Evolutionary conservation across 441 rosid genomes (phyloP).

Genomic region (Syzygium malaccense): DNA sequence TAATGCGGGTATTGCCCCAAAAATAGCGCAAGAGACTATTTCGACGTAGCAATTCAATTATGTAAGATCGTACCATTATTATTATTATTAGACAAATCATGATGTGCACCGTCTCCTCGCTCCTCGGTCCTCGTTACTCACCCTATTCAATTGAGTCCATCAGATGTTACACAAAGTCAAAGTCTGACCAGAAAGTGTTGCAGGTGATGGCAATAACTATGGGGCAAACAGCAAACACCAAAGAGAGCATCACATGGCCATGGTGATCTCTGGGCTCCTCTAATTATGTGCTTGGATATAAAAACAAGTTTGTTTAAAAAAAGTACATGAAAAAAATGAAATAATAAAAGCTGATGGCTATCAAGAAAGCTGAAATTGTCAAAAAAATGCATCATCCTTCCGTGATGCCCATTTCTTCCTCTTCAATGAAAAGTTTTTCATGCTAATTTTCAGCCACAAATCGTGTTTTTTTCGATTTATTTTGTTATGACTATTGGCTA

Average conservation of each 20-base stretch:
- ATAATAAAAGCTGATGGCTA: constrained; percentile 3
- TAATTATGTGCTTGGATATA: neutral
- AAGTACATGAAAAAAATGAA: neutral
- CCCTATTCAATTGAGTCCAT: neutral
- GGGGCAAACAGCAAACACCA: constrained; percentile 14
- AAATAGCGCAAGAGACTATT: neutral
- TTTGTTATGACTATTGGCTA: neutral
- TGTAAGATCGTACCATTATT: neutral
- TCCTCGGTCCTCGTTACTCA: neutral
- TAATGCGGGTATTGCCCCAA: neutral
- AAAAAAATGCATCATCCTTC: constrained; percentile 24
- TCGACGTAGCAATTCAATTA: neutral
- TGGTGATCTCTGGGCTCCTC: constrained; percentile 15
- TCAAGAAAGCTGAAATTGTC: constrained; percentile 13
- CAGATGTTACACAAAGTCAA: neutral
- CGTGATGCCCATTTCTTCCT: constrained; percentile 13
- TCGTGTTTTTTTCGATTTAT: too few relatives aligned
- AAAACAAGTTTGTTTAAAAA: neutral
- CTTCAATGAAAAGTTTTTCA: too few relatives aligned
- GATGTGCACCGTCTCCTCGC: neutral
- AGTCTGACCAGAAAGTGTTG: neutral
- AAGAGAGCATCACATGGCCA: constrained; percentile 18
- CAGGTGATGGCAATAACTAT: constrained; percentile 14
- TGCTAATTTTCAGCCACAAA: too few relatives aligned
- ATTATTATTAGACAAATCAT: neutral